Evolutionary conservation across 2,329 filamentous ascomycete genomes (phyloP), one percentile per base, ranked within the genome.

Genomic region (Arthroderma sp.): DNA sequence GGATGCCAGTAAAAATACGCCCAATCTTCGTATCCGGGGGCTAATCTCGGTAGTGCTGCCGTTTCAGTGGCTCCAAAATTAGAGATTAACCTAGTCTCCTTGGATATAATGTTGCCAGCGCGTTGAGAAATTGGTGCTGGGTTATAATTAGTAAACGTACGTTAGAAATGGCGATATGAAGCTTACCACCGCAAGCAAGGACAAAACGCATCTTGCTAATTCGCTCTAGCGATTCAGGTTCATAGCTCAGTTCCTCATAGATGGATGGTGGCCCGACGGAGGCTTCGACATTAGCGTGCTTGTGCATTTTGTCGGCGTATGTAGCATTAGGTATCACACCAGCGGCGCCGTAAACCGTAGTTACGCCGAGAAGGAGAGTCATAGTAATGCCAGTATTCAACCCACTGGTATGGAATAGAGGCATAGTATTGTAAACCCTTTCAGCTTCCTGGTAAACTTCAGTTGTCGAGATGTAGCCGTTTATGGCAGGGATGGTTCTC

Each of bases 1-100:
- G 34, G 34, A 10, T 44, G 42, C 28, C 37, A 44, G 15, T 15
- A 44, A 36, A 44, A 44, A 15, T 29, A 44, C 7, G 32, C n/a
- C 42, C 42, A 44, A 11, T 44, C 42, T 15, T 44, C 42, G 10
- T 22, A 15, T 22, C n/a, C 4, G 7, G 30, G 27, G 8, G 38
- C n/a, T 7, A 44, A 36, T 9, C 30, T 44, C 4, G 33, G 33
- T 15, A 31, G 28, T 27, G 38, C 37, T 1, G 38, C 33, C 5
- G 33, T 36, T 15, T 44, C 42, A 6, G 42, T 31, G 5, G 42
- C 38, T 6, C 42, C 42, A 4, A 38, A 31, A 10, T 38, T 37
- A n/a, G 32, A 22, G 8, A 38, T 22, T 8, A 33, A 22, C n/a
- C 34, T 29, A 4, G 32, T 36, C 6, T 44, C 42, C 2, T 38